Conservation (phyloP, 768 basidiomycete species). For the Kwoniella heveanensis region DNA sequence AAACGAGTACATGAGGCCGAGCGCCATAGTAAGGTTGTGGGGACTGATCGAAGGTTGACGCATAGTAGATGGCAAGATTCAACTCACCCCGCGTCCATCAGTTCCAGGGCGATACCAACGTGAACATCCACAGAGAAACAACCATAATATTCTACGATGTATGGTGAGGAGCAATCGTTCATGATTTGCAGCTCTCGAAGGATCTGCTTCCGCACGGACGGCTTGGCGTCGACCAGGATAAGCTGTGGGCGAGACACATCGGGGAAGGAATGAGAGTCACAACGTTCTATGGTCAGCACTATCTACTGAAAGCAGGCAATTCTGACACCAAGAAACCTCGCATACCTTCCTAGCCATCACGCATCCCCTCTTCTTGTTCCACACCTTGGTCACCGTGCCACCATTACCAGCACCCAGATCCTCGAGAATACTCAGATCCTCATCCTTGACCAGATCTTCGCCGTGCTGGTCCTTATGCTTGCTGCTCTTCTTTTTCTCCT, state of each 20-base stretch:
- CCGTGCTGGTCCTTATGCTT: conserved; percentile 66
- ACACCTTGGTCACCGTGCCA: conserved; percentile 93
- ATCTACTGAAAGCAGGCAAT: not conserved
- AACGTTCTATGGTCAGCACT: not conserved
- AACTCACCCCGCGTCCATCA: conserved; percentile 57
- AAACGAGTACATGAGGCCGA: too few relatives aligned
- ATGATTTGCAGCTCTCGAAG: conserved; percentile 97
- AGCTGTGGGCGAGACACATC: too few relatives aligned
- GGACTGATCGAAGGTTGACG: too few relatives aligned
- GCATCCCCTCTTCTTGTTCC: conserved; percentile 84
- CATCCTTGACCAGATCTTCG: conserved; percentile 74
- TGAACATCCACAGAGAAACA: conserved; percentile 96
- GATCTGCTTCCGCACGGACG: conserved; percentile 94
- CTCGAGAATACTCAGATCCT: conserved; percentile 84
- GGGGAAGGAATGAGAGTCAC: too few relatives aligned
- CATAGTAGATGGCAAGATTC: too few relatives aligned
- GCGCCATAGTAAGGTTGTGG: too few relatives aligned
- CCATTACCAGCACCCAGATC: conserved; percentile 97
- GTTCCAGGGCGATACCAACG: conserved; percentile 99
- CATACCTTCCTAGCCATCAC: conserved; percentile 98
- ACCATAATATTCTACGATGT: conserved; percentile 96
- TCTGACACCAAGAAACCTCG: not conserved
- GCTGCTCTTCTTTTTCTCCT: conserved; percentile 29
- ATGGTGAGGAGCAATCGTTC: conserved; percentile 91
- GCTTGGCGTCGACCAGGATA: conserved; percentile 64